These are phyloP conservation scores for Ganoderma lucidum DNA, from an alignment of 1,284 basidiomycete species.

Conservation along the genomic window DNA sequence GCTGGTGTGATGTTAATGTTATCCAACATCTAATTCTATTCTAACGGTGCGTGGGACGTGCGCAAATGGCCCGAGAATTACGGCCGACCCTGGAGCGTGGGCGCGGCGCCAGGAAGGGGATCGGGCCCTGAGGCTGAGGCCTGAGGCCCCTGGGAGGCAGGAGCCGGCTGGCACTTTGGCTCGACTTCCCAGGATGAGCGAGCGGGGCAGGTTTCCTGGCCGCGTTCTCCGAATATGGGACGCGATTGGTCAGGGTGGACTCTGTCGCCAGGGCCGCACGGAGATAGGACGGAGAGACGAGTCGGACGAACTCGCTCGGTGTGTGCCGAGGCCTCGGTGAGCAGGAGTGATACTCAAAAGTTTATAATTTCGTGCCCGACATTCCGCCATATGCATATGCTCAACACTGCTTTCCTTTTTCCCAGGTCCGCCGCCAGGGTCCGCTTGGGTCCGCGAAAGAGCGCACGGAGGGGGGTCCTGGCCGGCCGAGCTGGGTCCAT, in stretches of 20 bases:
- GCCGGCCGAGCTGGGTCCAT: conserved; percentile 3
- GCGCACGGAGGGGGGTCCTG: neutral
- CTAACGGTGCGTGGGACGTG: neutral
- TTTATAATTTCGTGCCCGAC: conserved; percentile 37
- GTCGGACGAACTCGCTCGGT: conserved; percentile 18
- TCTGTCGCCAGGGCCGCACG: conserved; percentile 23
- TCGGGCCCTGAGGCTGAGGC: neutral
- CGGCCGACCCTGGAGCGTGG: conserved; percentile 2
- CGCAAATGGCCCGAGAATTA: conserved; percentile 8
- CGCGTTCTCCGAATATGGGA: conserved; percentile 21
- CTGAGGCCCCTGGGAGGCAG: neutral
- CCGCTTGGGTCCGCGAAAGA: conserved; percentile 25
- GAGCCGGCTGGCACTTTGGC: neutral
- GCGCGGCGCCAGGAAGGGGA: conserved; percentile 5
- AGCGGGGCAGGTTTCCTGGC: conserved; percentile 13
- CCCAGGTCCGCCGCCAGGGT: conserved; percentile 21
- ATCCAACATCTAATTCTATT: conserved; percentile 7
- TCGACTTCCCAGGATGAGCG: conserved; percentile 6
- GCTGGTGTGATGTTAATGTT: neutral
- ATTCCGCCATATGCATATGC: conserved; percentile 14
- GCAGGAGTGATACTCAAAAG: conserved; percentile 35
- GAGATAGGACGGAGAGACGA: conserved; percentile 33
- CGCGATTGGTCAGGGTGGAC: conserved; percentile 3
- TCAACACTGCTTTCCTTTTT: conserved; percentile 13
- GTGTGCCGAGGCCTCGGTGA: conserved; percentile 12